Base-by-base conservation (phyloP, 164 flowering plant genomes). In the Echeveria elegans region DNA sequence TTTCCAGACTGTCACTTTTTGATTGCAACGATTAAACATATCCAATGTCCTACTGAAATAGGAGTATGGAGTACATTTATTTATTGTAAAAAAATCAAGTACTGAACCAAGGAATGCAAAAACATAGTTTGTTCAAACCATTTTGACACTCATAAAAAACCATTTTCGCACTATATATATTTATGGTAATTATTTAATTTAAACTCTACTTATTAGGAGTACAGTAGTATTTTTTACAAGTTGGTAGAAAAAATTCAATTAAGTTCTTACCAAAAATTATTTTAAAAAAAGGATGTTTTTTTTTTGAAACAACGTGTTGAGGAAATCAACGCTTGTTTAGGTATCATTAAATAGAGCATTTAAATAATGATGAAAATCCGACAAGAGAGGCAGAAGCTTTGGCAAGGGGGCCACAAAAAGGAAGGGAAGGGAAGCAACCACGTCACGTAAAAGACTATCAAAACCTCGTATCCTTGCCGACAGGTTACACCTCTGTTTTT, bases 371-470 rank as follows among this genome's bases (percentile, higher is more conserved):
- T 53, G 60, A 53, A 52, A 53, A 26, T 24, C 31, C 29, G 60
- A 53, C 60, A 53, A 26, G 29, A 53, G 26, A 24, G 60, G 30
- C 60, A 53, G 31, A 6, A 9, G 31, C 60, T 56, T 56, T 19
- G 19, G 34, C 18, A 23, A 53, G 61, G 61, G 61, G 61, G 30
- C 34, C 61, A 56, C 61, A 56, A 56, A n/a, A 56, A 56, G 61
- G 61, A 56, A 56, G 28, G 61, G 61, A 56, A 56, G 61, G 61
- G 61, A 56, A 56, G 61, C 61, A 56, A 56, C 61, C 61, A 56
- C 61, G 61, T 56, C 61, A 28, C 61, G 32, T 16, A 10, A n/a
- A 28, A 29, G 2, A 56, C 31, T 28, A 28, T 56, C 61, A 0
- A 56, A 56, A 56, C 61, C 61, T 56, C 61, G 61, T 56, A 56